Evolutionary conservation across 2,329 filamentous ascomycete species (phyloP).

Genomic region (Sphaerulina vaccinii): DNA sequence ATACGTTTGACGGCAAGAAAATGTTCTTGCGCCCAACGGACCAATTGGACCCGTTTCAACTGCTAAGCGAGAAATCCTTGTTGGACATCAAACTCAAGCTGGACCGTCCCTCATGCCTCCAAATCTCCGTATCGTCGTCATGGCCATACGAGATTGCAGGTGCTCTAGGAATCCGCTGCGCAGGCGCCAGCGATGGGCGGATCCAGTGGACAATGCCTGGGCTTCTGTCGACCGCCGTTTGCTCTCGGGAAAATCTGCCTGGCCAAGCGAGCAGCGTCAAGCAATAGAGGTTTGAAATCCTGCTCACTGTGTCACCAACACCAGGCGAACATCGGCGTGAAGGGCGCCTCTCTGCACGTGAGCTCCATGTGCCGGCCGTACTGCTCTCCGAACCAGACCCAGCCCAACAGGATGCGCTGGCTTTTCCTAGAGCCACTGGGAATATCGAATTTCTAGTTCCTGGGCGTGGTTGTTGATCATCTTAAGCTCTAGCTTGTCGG

Average conservation of each 20-base stretch:
- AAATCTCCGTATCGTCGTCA: constrained; percentile 24
- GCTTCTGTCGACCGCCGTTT: constrained; percentile 1
- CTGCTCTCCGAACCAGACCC: constrained; percentile 8
- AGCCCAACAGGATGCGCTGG: not conserved
- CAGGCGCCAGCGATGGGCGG: constrained; percentile 5
- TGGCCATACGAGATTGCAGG: constrained; percentile 22
- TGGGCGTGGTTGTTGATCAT: constrained; percentile 14
- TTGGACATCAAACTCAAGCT: constrained; percentile 23
- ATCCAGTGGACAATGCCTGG: constrained; percentile 5
- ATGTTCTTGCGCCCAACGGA: not conserved
- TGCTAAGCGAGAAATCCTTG: constrained; percentile 23
- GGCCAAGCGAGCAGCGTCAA: constrained; percentile 25
- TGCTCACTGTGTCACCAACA: constrained; percentile 21
- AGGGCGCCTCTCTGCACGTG: constrained; percentile 17
- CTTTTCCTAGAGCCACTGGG: not conserved
- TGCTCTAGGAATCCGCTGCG: constrained; percentile 2
- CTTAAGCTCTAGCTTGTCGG: not conserved
- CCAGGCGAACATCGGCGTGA: constrained; percentile 14
- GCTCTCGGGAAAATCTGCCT: not conserved
- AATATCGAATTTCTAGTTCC: not conserved
- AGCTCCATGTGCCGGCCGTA: constrained; percentile 23
- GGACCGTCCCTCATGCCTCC: constrained; percentile 19
- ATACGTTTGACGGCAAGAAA: not conserved
- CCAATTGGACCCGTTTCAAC: constrained; percentile 7
- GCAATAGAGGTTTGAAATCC: constrained; percentile 26